phyloP scores from a whole-genome alignment of 306 rosid genomes.

The Cercis canadensis region DNA sequence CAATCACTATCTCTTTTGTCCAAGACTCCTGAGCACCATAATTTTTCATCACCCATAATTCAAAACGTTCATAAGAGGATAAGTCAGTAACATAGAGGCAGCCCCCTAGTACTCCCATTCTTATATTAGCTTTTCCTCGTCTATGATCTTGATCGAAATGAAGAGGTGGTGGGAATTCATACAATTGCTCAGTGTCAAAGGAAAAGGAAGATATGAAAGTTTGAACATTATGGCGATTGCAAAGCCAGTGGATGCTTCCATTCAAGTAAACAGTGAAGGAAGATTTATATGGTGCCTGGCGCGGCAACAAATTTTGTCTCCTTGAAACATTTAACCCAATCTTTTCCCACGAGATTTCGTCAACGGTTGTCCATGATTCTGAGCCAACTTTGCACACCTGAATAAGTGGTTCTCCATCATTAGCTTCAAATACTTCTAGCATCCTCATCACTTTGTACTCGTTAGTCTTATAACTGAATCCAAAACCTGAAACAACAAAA shows the following conservation, averaged over 20 bases:
- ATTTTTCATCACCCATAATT: neutral
- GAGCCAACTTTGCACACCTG: neutral
- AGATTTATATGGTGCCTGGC: neutral
- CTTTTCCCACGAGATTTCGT: neutral
- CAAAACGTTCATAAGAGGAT: neutral
- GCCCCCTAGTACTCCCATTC: neutral
- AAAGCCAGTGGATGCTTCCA: neutral
- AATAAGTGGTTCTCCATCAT: neutral
- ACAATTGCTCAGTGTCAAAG: neutral
- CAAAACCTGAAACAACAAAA: conserved; percentile 3
- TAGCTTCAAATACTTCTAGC: neutral
- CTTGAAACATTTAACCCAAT: neutral
- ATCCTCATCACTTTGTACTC: conserved; percentile 22
- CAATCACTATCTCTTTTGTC: neutral
- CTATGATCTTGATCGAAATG: neutral
- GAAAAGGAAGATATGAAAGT: neutral
- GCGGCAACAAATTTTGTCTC: neutral
- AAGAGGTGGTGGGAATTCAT: neutral
- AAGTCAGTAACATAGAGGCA: neutral
- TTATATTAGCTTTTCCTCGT: neutral
- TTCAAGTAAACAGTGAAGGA: neutral
- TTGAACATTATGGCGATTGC: neutral
- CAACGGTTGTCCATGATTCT: neutral
- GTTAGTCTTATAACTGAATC: neutral
- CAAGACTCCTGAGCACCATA: neutral